A percentile compares a stretch with the other conserved stretches of the same genome.
Evolutionary conservation across 495 filamentous ascomycete species (phyloP).

Genomic region (Penicillium samsonianum): DNA sequence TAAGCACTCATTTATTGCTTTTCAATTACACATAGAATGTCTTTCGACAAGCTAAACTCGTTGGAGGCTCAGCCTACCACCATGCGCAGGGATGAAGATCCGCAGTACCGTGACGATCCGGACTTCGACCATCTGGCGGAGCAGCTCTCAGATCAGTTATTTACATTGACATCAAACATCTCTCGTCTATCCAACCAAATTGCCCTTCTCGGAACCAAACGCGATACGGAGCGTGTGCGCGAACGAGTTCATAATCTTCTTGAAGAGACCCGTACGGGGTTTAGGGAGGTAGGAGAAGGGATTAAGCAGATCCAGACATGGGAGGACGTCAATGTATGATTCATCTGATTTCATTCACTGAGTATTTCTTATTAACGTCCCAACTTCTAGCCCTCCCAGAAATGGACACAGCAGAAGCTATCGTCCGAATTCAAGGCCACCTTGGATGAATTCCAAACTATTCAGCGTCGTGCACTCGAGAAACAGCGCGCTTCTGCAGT

Average conservation of each 20-base stretch:
- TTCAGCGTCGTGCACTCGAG: constrained; percentile 86
- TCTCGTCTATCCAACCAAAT: constrained; percentile 78
- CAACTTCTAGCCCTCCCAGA: constrained; percentile 72
- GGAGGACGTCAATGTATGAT: constrained; percentile 86
- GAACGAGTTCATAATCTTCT: constrained; percentile 85
- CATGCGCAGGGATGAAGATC: constrained; percentile 67
- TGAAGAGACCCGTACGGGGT: constrained; percentile 79
- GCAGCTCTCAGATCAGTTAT: constrained; percentile 79
- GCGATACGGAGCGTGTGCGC: constrained; percentile 86
- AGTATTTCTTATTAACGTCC: constrained; percentile 14
- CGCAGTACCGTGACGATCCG: constrained; percentile 80
- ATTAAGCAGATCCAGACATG: constrained; percentile 89
- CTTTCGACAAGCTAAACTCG: constrained; percentile 81
- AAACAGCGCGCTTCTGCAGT: constrained; percentile 85
- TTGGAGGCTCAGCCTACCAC: constrained; percentile 81
- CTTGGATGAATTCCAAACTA: constrained; percentile 83
- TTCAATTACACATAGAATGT: constrained; percentile 59
- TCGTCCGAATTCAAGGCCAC: constrained; percentile 87
- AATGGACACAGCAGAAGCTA: constrained; percentile 92
- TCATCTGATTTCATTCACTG: neutral
- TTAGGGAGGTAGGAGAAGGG: constrained; percentile 90
- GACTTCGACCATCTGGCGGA: constrained; percentile 84
- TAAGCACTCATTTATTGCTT: constrained; percentile 10
- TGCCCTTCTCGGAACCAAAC: constrained; percentile 79
- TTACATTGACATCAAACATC: constrained; percentile 83